A percentile compares a stretch with the other conserved stretches of the same genome.
These are phyloP conservation scores for Trichopus zeylanicus DNA, from an alignment of 116 monocot species.

Conservation along the genomic window DNA sequence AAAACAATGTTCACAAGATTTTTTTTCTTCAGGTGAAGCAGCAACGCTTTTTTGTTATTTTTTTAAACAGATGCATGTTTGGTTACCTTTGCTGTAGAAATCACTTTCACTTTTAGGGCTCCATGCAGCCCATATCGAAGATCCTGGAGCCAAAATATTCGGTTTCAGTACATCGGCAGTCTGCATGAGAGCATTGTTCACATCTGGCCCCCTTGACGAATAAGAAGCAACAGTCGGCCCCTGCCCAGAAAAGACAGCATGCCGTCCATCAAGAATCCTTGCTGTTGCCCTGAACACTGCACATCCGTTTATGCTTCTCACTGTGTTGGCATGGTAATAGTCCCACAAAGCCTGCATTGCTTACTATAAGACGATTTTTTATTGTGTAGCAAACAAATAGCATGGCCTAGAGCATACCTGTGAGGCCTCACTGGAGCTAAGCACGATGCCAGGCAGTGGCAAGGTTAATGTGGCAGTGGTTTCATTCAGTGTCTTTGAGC, in stretches of 20 bases:
- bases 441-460: conserved; percentile 35
- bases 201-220: conserved; percentile 66
- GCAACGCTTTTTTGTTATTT: too few species aligned
- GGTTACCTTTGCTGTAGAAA: conserved; percentile 24
- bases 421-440: conserved; percentile 19
- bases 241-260: conserved; percentile 33
- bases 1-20: neutral
- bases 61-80: neutral
- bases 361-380: too few species aligned
- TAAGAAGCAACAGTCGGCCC: conserved; percentile 47
- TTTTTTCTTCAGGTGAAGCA: too few species aligned
- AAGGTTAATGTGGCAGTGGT: conserved; percentile 14
- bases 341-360: conserved; percentile 33
- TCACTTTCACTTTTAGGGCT: conserved; percentile 36
- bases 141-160: conserved; percentile 59
- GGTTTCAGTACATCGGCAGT: conserved; percentile 69
- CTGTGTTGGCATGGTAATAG: conserved; percentile 46
- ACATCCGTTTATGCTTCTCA: conserved; percentile 20
- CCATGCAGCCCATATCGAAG: conserved; percentile 70
- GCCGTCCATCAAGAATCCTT: conserved; percentile 46
- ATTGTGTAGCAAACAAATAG: neutral
- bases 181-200: conserved; percentile 47
- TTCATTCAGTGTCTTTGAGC: conserved; percentile 13
- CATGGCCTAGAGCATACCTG: neutral
- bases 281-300: conserved; percentile 38